Base-by-base conservation (phyloP, 139 green algal species). In the Chlorella sp. region DNA sequence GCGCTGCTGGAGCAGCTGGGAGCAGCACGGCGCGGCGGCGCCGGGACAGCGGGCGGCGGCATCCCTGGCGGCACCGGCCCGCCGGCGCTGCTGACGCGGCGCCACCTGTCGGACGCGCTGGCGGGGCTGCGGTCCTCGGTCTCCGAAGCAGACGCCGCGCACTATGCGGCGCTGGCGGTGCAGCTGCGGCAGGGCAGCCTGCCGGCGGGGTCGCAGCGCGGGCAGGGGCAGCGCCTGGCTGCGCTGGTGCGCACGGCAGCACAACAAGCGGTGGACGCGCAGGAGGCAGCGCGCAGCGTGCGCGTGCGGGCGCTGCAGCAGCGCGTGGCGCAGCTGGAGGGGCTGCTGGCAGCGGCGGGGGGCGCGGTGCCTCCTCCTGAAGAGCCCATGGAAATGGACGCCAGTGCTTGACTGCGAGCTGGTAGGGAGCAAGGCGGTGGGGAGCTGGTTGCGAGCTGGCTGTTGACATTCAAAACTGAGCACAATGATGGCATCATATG, bases 321-420 rank as follows among this genome's bases (percentile, higher is more conserved):
- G 36, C 59, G 64, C 6, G 74, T 80, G 67, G 8, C 31, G 56
- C 63, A 76, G 64, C 74, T 81, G 48, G 76, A 81, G 46, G 38
- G 8, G 48, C 8, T 38, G n/a, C 35, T 70, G 38, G 25, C 48
- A 2, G n/a, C 14, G 5, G 66, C 65, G 3, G 76, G 76, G 21
- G 36, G 76, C 46, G 27, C 69, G 36, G 38, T 81, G 53, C 76
- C 70, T n/a, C n/a, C n/a, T n/a, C n/a, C n/a, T n/a, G n/a, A n/a
- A n/a, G n/a, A n/a, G n/a, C n/a, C n/a, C n/a, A n/a, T n/a, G n/a
- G n/a, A n/a, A n/a, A n/a, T n/a, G n/a, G n/a, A n/a, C n/a, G n/a
- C n/a, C n/a, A n/a, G n/a, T n/a, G n/a, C n/a, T n/a, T n/a, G n/a
- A n/a, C n/a, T n/a, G n/a, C n/a, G n/a, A n/a, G n/a, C n/a, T n/a